A percentile compares a stretch with the other conserved stretches of the same genome.
These are phyloP conservation scores for Apiospora aurea DNA, from an alignment of 2,329 filamentous ascomycete genomes.

Conservation along the genomic window DNA sequence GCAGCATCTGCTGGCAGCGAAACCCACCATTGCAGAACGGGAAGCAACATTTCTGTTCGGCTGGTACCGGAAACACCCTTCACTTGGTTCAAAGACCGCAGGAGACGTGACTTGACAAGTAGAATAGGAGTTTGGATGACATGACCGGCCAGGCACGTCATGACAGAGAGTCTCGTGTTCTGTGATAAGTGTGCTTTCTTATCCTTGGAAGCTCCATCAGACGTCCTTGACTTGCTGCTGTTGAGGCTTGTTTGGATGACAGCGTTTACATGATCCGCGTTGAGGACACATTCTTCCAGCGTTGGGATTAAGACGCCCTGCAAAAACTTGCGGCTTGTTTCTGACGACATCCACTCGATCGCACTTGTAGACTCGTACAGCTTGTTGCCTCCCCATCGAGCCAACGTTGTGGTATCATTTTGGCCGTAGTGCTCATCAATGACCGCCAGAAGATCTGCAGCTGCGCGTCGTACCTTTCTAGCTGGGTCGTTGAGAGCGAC, in stretches of 20 bases:
- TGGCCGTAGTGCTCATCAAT: constrained; percentile 58
- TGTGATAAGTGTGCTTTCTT: constrained; percentile 65
- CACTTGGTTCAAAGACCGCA: constrained; percentile 75
- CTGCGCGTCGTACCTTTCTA: constrained; percentile 77
- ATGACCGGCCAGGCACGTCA: constrained; percentile 79
- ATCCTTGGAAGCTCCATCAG: constrained; percentile 48
- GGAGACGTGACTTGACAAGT: constrained; percentile 72
- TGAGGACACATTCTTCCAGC: constrained; percentile 86
- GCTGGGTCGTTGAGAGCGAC: constrained; percentile 78
- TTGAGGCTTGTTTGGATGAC: constrained; percentile 69
- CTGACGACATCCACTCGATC: constrained; percentile 64
- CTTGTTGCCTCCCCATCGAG: constrained; percentile 65
- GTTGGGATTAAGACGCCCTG: constrained; percentile 73
- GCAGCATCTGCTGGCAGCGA: constrained; percentile 59
- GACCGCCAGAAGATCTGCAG: constrained; percentile 69
- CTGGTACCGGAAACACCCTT: constrained; percentile 74
- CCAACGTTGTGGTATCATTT: constrained; percentile 47
- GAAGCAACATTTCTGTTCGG: constrained; percentile 79
- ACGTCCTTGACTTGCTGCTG: constrained; percentile 50
- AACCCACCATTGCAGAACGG: constrained; percentile 75
- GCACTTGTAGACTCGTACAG: constrained; percentile 68
- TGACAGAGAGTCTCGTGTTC: constrained; percentile 67
- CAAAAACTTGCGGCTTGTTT: constrained; percentile 67
- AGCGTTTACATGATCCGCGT: constrained; percentile 72
- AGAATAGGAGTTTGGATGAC: constrained; percentile 72